Evolutionary conservation across 2,329 filamentous ascomycete species (phyloP), one percentile per base, ranked within the genome.

Genomic region (Colletotrichum simmondsii): DNA sequence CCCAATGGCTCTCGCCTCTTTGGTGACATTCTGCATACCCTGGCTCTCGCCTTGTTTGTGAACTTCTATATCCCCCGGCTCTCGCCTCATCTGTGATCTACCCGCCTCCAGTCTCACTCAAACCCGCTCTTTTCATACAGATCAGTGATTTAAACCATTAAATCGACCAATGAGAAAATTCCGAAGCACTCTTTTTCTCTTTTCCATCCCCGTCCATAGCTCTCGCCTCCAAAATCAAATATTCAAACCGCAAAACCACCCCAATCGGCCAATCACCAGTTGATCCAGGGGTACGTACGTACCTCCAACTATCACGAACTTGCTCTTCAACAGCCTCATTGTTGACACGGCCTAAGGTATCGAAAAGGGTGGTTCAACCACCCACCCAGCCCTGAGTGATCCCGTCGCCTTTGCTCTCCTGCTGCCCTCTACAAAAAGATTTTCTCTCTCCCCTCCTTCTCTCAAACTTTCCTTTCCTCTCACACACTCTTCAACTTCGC

Each of bases 241-340:
- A 16, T 46, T 24, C 24, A 22, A n/a, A 6, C 32, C 26, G n/a
- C 53, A 26, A 57, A 22, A 5, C 32, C 62, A 5, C 32, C 62
- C 16, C 52, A 65, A 65, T 57, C 19, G 53, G 4, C 62, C 62
- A 65, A 65, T 57, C 16, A 57, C 32, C 56, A 57, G 54, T 32
- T 46, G 3, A 46, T 32, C 16, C n/a, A 16, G 26, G 10, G 14
- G 16, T 30, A 8, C 19, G 19, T 65, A 12, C 28, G 16, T 10
- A 32, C 10, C 16, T 22, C 22, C 24, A 11, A 14, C 12, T 22
- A 28, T 56, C 14, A 28, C 14, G 26, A 57, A 19, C 54, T 32
- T 16, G 19, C 5, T 14, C 8, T 19, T 30, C 5, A 7, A 11
- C 42, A 7, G 5, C 24, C 10, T 56, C 37, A 6, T 49, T 7